Evolutionary conservation across 805 yeast species (phyloP), one percentile per base, ranked within the genome.

Genomic region (Ogataea degrootiae): DNA sequence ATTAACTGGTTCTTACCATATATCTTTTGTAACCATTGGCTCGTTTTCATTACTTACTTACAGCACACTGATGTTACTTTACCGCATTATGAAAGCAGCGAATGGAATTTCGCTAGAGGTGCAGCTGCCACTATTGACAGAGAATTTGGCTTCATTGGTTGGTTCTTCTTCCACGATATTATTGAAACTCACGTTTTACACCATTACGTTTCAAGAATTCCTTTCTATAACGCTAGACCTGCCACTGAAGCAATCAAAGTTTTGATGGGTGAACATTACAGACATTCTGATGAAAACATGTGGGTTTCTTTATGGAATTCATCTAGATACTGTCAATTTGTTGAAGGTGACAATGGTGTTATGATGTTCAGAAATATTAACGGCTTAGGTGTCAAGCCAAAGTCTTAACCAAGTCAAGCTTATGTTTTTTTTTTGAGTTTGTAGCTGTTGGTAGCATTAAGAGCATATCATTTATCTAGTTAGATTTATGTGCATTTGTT

Each of bases 61-160:
- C 96, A 87, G 68, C 96, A 87, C 71, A 78, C 94, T 16, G 92
- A 85, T 66, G 81, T 87, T 31, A 58, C 77, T 15, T 75, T 88
- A 75, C 91, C 96, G 31, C 96, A 87, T 67, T 87, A 87, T 70
- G 83, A 80, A 50, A 77, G 82, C 49, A 60, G 68, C 37, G 83
- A 82, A 66, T 87, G 96, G 96, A 87, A 77, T 57, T 86, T 85
- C 65, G 90, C 91, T 43, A 79, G 91, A 62, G 96, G 96, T 56
- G 96, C 96, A 31, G 91, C 94, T 47, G 87, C 92, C 51, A 87
- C 96, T 48, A 82, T 88, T 53, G 96, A 87, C 68, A 75, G 96
- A 62, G 82, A 86, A 62, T 85, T 86, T 63, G 91, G 92, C 31
- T 83, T 87, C 63, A 73, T 85, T 52, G 96, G 96, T 48, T 73